Evolutionary conservation across 441 rosid genomes (phyloP), one percentile per base, ranked within the genome.

Genomic region (Breynia disticha): DNA sequence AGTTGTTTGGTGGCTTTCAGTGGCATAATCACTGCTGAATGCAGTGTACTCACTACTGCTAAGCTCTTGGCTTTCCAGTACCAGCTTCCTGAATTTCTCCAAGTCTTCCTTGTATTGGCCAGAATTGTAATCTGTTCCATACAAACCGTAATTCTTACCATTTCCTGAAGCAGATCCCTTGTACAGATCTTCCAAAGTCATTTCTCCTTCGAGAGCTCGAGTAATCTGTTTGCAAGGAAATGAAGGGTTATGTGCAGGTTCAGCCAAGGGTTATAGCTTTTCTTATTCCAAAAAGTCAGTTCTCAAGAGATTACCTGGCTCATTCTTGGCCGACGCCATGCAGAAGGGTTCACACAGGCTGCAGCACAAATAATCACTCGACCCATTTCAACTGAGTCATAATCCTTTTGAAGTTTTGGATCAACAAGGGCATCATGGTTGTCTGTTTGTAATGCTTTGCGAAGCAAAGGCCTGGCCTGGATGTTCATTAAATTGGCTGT

Each of bases 311-410:
- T n/a, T 71, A 90, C 97, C 96, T 87, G 95, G 67, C 87, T 83
- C 87, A 85, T 83, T 67, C 75, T 74, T 24, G 97, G 97, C 56
- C 95, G 78, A 24, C 77, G 77, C 19, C 86, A 71, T 51, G 93
- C 91, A 18, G 88, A 81, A 69, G 83, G 85, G 16, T 90, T 83
- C 51, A 87, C 83, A 13, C 89, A 77, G 56, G 95, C 93, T 0
- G 95, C 90, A 62, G 96, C 96, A 67, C 95, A 90, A 50, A 81
- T 72, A 50, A 87, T 78, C 93, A 87, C 81, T 49, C 82, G 84
- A 64, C 68, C 75, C 90, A 90, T 85, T 79, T 83, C 96, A 17
- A 56, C 71, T 58, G 62, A 75, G 63, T 81, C 72, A 60, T 82
- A 87, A 46, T 76, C 73, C 44, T 76, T 68, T 52, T 59, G 69